phyloP scores from a whole-genome alignment of 805 yeast genomes.

The Priceomyces haplophilus region DNA sequence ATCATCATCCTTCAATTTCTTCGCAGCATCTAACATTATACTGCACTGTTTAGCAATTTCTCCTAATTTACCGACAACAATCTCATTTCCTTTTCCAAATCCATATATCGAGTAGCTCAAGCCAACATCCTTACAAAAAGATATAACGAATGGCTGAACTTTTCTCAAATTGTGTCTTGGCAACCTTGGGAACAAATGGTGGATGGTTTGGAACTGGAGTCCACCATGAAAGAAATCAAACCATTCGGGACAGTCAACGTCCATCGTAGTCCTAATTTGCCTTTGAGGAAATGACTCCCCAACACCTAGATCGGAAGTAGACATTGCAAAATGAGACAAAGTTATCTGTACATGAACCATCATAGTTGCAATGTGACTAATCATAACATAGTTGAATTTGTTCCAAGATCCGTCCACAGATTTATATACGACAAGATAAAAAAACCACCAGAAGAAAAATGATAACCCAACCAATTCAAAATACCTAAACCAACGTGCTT shows the following conservation, averaged over 20 bases:
- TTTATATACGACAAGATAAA: slow-evolving; percentile 56
- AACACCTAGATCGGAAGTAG: slow-evolving; percentile 80
- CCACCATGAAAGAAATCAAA: slow-evolving; percentile 90
- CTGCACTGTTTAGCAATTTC: slow-evolving; percentile 79
- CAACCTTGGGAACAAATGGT: slow-evolving; percentile 83
- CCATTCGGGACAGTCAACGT: slow-evolving; percentile 92
- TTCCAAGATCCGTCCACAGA: slow-evolving; percentile 51
- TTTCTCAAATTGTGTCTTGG: slow-evolving; percentile 84
- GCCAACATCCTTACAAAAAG: slow-evolving; percentile 75
- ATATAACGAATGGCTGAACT: slow-evolving; percentile 68
- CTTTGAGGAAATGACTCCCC: slow-evolving; percentile 76
- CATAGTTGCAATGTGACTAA: slow-evolving; percentile 81
- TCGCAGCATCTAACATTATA: slow-evolving; percentile 71
- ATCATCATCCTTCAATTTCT: slow-evolving; percentile 56
- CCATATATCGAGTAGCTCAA: slow-evolving; percentile 81
- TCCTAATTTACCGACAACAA: slow-evolving; percentile 64
- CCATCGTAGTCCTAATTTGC: slow-evolving; percentile 90
- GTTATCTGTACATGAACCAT: slow-evolving; percentile 93
- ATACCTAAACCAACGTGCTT: slow-evolving; percentile 84
- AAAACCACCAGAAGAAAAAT: slow-evolving; percentile 79
- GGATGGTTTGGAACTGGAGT: slow-evolving; percentile 85
- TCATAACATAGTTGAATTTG: slow-evolving; percentile 58
- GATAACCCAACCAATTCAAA: slow-evolving; percentile 68
- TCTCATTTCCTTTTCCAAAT: slow-evolving; percentile 71
- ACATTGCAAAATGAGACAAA: slow-evolving; percentile 88